phyloP scores from a whole-genome alignment of 306 rosid species.

The Luffa aegyptiaca region DNA sequence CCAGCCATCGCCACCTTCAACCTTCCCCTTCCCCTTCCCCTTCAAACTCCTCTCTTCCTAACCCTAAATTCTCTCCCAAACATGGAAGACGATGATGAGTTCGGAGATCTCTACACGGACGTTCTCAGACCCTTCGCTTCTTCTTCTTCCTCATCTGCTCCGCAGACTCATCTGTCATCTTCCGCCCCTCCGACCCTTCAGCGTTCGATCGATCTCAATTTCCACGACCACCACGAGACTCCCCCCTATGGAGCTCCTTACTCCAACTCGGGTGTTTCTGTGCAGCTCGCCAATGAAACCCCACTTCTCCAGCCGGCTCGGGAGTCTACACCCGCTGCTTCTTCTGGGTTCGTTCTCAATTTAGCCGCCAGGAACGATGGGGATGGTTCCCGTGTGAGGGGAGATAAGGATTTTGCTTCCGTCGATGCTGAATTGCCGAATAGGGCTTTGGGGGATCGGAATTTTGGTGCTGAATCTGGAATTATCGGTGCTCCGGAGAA shows the following conservation, averaged over 20 bases:
- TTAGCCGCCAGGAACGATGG: constrained; percentile 6
- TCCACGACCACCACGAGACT: constrained; percentile 24
- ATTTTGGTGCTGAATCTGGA: constrained; percentile 15
- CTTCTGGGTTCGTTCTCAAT: constrained; percentile 16
- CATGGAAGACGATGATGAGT: constrained; percentile 99
- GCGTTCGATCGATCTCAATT: constrained; percentile 63
- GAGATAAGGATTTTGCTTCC: constrained; percentile 9
- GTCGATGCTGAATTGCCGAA: constrained; percentile 7
- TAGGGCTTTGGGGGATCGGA: constrained; percentile 18
- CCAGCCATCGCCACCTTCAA: constrained; percentile 20
- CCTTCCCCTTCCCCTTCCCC: neutral
- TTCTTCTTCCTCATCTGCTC: constrained; percentile 22
- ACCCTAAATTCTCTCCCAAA: neutral
- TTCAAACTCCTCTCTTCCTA: neutral
- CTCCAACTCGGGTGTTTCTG: constrained; percentile 21
- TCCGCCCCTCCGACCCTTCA: constrained; percentile 22
- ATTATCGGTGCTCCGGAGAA: neutral
- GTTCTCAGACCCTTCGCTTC: constrained; percentile 63
- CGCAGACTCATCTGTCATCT: constrained; percentile 20
- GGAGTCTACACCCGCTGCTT: constrained; percentile 4
- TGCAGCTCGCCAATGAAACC: constrained; percentile 21
- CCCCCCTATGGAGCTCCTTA: constrained; percentile 22
- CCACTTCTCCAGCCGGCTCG: constrained; percentile 13
- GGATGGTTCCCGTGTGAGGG: constrained; percentile 10
- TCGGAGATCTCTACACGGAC: constrained; percentile 96